Percentiles rank a stretch among this genome's conserved stretches.
phyloP scores from a whole-genome alignment of 1,284 basidiomycete genomes.

The Leccinum cinnamomeum region DNA sequence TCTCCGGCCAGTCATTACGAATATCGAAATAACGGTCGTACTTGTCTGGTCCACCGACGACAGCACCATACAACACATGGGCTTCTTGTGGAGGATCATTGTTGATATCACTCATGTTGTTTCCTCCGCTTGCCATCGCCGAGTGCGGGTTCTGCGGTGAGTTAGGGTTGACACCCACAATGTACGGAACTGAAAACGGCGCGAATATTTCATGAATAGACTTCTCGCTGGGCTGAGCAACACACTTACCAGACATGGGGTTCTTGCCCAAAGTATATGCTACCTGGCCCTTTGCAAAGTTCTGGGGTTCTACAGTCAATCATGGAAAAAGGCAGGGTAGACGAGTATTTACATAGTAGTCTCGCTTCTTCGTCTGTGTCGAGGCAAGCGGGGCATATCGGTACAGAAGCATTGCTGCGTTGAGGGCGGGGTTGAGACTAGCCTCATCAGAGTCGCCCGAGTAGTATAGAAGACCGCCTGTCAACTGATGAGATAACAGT shows the following conservation, averaged over 20 bases:
- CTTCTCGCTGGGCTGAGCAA: neutral
- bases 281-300: conserved; percentile 74
- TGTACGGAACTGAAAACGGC: conserved; percentile 59
- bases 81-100: conserved; percentile 68
- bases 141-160: conserved; percentile 88
- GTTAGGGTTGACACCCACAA: conserved; percentile 87
- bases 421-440: conserved; percentile 84
- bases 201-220: conserved; percentile 1
- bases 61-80: conserved; percentile 82
- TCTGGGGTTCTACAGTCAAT: conserved; percentile 37
- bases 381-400: conserved; percentile 78
- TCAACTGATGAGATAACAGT: conserved; percentile 4
- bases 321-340: neutral
- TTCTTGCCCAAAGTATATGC: conserved; percentile 86
- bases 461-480: conserved; percentile 80
- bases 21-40: conserved; percentile 81
- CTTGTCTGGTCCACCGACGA: conserved; percentile 84
- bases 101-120: conserved; percentile 68
- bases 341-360: conserved; percentile 55
- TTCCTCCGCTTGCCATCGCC: conserved; percentile 82
- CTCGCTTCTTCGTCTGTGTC: conserved; percentile 51
- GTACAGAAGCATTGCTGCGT: conserved; percentile 78
- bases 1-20: conserved; percentile 79
- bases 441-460: conserved; percentile 76
- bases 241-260: conserved; percentile 64